Conservation (phyloP, 2,329 filamentous ascomycete species). For the Hymenoscyphus scutula region DNA sequence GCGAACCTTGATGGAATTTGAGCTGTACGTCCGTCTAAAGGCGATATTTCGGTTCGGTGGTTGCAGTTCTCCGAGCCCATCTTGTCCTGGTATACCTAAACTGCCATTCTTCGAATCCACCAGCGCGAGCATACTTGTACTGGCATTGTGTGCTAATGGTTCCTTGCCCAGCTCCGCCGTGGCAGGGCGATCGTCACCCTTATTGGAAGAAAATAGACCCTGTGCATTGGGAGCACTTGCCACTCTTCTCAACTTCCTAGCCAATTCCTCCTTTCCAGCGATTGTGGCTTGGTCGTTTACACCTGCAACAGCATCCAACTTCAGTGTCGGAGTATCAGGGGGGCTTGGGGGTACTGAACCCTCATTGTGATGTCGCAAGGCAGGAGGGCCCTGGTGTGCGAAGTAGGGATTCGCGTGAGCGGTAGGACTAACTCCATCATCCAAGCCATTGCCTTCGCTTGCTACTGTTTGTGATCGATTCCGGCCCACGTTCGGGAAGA, state of each 20-base stretch:
- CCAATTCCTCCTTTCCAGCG: slow-evolving; percentile 86
- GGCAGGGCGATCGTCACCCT: slow-evolving; percentile 67
- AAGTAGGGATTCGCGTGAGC: slow-evolving; percentile 97
- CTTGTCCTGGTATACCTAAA: slow-evolving; percentile 45
- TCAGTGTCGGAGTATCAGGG: slow-evolving; percentile 80
- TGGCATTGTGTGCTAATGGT: slow-evolving; percentile 61
- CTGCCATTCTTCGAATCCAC: slow-evolving; percentile 45
- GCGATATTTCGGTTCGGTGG: slow-evolving; percentile 68
- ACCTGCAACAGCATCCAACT: slow-evolving; percentile 66
- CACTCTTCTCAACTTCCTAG: slow-evolving; percentile 86
- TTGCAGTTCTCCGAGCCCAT: slow-evolving; percentile 60
- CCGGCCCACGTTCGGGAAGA: slow-evolving; percentile 82
- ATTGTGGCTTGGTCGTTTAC: slow-evolving; percentile 65
- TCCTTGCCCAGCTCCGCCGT: slow-evolving; percentile 88
- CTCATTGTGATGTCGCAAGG: slow-evolving; percentile 90
- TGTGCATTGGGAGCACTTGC: slow-evolving; percentile 97
- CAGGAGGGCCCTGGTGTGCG: slow-evolving; percentile 90
- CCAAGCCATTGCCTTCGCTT: slow-evolving; percentile 87
- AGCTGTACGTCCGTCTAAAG: slow-evolving; percentile 95
- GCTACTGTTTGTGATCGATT: slow-evolving; percentile 87
- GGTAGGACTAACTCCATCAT: slow-evolving; percentile 86
- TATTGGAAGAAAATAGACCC: slow-evolving; percentile 71
- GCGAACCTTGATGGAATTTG: slow-evolving; percentile 97
- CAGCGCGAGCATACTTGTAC: slow-evolving; percentile 46
- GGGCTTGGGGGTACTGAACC: slow-evolving; percentile 90